phyloP scores from a whole-genome alignment of 2,329 filamentous ascomycete genomes.

The Plectosphaerella plurivora region DNA sequence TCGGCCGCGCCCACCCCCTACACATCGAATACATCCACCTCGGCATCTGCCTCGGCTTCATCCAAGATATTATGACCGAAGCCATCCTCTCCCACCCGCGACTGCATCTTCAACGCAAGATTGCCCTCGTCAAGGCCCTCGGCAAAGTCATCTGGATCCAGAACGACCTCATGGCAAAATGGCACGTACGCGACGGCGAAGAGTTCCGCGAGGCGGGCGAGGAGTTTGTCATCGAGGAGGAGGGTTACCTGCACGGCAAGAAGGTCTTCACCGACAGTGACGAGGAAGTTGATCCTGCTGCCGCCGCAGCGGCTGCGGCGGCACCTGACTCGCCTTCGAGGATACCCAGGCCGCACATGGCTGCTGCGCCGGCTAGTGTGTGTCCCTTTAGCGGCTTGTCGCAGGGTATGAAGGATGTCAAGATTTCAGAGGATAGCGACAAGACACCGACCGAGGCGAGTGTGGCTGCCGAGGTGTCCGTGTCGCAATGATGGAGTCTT shows the following conservation, averaged over 20 bases:
- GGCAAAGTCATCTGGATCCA: constrained; percentile 85
- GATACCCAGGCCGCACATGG: constrained; percentile 9
- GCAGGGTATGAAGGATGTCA: constrained; percentile 6
- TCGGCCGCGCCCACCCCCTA: constrained; percentile 65
- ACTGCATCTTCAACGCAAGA: constrained; percentile 63
- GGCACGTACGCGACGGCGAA: constrained; percentile 67
- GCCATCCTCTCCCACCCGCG: constrained; percentile 69
- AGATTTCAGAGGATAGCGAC: background rate
- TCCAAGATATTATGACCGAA: constrained; percentile 73
- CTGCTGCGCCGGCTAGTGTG: constrained; percentile 7
- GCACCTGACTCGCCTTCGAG: constrained; percentile 7
- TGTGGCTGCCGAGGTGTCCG: background rate
- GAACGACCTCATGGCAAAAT: constrained; percentile 81
- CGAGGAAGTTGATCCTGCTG: constrained; percentile 16
- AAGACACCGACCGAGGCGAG: background rate
- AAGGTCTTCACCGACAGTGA: constrained; percentile 46
- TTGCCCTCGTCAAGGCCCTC: constrained; percentile 69
- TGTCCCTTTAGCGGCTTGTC: constrained; percentile 18
- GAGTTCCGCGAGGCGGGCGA: constrained; percentile 46
- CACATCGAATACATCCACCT: constrained; percentile 81
- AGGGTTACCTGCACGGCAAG: constrained; percentile 59
- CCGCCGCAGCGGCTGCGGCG: background rate
- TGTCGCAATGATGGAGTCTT: background rate
- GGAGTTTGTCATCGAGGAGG: constrained; percentile 47
- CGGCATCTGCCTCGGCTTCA: constrained; percentile 65